A percentile compares a stretch with the other conserved stretches of the same genome.
Conservation (phyloP, 2,329 filamentous ascomycete species). For the Stagonosporopsis tanaceti region DNA sequence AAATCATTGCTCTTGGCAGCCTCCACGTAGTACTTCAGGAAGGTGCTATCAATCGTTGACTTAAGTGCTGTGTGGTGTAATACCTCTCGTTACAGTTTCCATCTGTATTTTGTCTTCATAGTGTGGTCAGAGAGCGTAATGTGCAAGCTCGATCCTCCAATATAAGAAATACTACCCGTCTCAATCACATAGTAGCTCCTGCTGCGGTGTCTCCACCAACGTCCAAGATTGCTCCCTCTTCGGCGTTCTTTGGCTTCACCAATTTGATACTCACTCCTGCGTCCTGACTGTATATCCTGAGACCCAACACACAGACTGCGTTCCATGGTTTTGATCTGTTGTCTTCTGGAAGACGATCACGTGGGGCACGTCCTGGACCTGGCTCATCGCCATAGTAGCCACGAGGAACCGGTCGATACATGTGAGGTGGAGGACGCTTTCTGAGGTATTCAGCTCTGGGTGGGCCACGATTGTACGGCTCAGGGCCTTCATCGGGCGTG, state of each 20-base stretch:
- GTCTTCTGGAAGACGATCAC: slow-evolving; percentile 13
- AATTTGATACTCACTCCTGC: slow-evolving; percentile 42
- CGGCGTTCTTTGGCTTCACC: slow-evolving; percentile 38
- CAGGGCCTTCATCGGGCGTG: background rate
- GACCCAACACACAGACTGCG: slow-evolving; percentile 65
- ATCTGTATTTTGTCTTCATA: background rate
- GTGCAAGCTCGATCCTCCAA: background rate
- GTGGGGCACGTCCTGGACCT: background rate
- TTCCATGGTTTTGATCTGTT: slow-evolving; percentile 60
- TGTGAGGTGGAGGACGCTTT: background rate
- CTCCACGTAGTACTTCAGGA: too few species aligned
- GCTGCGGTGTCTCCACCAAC: slow-evolving; percentile 42
- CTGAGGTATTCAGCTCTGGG: background rate
- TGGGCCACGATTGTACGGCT: background rate
- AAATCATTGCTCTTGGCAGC: background rate
- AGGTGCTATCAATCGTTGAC: too few species aligned
- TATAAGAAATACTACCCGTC: background rate
- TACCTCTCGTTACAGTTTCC: too few species aligned
- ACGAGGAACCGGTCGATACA: slow-evolving; percentile 3
- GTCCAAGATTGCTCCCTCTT: slow-evolving; percentile 44
- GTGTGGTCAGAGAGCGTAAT: background rate
- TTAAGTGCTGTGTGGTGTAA: background rate
- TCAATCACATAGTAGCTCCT: slow-evolving; percentile 45
- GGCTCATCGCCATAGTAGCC: slow-evolving; percentile 14
- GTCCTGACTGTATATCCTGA: slow-evolving; percentile 58